Percentiles rank a stretch among this genome's conserved stretches.
Evolutionary conservation across 192 early-diverging fungal species (phyloP).

Genomic region (Umbelopsis sp.): DNA sequence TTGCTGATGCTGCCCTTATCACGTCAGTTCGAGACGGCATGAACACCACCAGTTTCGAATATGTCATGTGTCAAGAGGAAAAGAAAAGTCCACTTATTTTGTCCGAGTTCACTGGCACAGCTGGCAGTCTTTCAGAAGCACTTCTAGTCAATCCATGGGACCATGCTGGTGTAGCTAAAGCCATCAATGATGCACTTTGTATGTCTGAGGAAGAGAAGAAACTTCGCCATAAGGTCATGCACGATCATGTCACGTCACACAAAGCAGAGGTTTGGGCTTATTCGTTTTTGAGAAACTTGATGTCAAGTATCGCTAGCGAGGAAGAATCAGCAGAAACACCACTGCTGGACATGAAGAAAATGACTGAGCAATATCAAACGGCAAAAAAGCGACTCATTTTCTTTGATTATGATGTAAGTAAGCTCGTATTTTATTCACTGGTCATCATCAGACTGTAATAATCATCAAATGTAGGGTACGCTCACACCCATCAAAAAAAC

Average conservation of each 20-base stretch:
- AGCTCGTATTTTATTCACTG: not conserved
- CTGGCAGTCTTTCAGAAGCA: conserved; percentile 78
- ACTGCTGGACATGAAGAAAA: conserved; percentile 33
- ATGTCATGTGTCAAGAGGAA: conserved; percentile 89
- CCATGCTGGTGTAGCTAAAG: conserved; percentile 75
- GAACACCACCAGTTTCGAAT: conserved; percentile 95
- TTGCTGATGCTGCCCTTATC: conserved; percentile 92
- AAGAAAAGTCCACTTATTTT: conserved; percentile 87
- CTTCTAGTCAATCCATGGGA: conserved; percentile 92
- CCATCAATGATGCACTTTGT: conserved; percentile 75
- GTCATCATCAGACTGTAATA: no score
- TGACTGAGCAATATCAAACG: conserved; percentile 51
- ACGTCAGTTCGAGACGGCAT: conserved; percentile 95
- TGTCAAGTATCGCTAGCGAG: conserved; percentile 44
- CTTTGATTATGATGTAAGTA: conserved; percentile 89
- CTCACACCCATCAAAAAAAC: conserved; percentile 89
- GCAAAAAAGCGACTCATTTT: conserved; percentile 82
- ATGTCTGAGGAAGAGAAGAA: conserved; percentile 68
- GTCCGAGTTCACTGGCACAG: conserved; percentile 96
- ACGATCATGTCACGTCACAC: conserved; percentile 81
- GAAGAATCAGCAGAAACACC: conserved; percentile 53
- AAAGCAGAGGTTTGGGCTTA: conserved; percentile 90
- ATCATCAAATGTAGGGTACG: conserved; percentile 67
- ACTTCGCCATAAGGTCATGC: conserved; percentile 68
- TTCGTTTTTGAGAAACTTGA: conserved; percentile 77